phyloP scores from a whole-genome alignment of 31 red algal species.

The Odonthalia washingtoniensis region DNA sequence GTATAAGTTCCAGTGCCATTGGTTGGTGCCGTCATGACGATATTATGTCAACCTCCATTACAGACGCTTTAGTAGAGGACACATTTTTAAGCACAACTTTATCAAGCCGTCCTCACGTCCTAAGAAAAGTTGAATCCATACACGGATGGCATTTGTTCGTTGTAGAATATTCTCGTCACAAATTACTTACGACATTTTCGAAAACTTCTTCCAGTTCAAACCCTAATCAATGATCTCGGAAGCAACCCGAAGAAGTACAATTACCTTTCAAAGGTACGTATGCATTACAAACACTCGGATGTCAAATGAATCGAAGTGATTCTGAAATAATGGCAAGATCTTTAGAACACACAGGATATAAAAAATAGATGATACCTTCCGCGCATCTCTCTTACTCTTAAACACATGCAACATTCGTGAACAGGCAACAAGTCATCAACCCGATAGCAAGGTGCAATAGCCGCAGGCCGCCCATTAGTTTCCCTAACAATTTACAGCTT shows the following conservation, averaged over 20 bases:
- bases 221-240: constrained; percentile 26
- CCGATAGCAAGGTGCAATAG: constrained; percentile 28
- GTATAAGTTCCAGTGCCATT: constrained; percentile 71
- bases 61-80: constrained; percentile 54
- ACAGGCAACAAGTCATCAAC: constrained; percentile 80
- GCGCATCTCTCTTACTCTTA: constrained; percentile 81
- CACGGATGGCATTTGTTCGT: constrained; percentile 82
- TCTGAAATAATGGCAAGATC: constrained; percentile 93
- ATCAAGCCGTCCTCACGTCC: constrained; percentile 44
- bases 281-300: too few species aligned
- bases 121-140: constrained; percentile 50
- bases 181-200: constrained; percentile 51
- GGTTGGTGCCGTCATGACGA: constrained; percentile 84
- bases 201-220: constrained; percentile 44
- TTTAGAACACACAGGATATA: constrained; percentile 65
- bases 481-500: constrained; percentile 10
- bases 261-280: constrained; percentile 30
- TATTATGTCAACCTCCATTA: constrained; percentile 15
- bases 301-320: constrained; percentile 97
- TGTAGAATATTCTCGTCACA: constrained; percentile 74
- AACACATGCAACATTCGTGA: constrained; percentile 99
- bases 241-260: not conserved
- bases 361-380: constrained; percentile 63
- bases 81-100: constrained; percentile 62
- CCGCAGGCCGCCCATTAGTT: constrained; percentile 23